These are phyloP conservation scores for Cryptococcus deneoformans DNA, from an alignment of 1,284 basidiomycete genomes.

Conservation along the genomic window DNA sequence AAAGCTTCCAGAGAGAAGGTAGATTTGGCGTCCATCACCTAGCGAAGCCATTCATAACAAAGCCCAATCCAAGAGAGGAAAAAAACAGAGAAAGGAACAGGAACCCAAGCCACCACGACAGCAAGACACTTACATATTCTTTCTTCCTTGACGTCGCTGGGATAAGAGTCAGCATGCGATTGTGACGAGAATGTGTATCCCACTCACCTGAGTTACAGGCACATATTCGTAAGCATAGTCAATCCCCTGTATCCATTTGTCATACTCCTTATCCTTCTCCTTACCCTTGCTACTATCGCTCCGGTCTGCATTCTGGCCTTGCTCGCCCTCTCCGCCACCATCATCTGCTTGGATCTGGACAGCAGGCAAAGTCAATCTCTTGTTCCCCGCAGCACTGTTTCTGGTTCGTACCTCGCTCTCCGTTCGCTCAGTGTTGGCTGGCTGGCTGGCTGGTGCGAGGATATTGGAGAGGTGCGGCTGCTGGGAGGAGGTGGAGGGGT, in stretches of 20 bases:
- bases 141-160: conserved; percentile 27
- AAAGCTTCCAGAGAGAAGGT: no score
- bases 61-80: neutral
- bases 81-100: conserved; percentile 4
- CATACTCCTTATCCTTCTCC: neutral
- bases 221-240: conserved; percentile 48
- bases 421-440: neutral
- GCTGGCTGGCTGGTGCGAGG: neutral
- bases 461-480: neutral
- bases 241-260: conserved; percentile 25
- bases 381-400: neutral
- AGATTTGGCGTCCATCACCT: no score
- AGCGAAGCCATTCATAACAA: no score
- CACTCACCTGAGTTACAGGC: conserved; percentile 41
- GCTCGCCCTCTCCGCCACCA: neutral
- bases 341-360: neutral
- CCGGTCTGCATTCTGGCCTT: neutral
- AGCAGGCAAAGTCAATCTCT: neutral
- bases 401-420: neutral
- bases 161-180: neutral
- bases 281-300: neutral
- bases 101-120: conserved; percentile 1
- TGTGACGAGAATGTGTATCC: neutral
- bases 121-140: conserved; percentile 31
- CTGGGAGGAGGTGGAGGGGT: neutral